These are phyloP conservation scores for Bauhinia variegata DNA, from an alignment of 306 rosid genomes.

Conservation along the genomic window DNA sequence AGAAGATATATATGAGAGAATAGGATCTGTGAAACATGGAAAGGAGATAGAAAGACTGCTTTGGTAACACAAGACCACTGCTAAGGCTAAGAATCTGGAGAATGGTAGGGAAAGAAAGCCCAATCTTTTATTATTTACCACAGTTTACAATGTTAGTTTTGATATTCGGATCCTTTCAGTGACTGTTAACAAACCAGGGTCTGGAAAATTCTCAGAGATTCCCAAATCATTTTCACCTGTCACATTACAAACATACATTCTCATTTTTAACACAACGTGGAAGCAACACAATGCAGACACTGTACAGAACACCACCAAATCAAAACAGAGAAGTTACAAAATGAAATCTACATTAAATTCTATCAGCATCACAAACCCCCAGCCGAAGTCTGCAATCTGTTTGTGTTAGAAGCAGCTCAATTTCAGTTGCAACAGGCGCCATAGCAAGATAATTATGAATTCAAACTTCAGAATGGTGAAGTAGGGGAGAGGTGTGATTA, in stretches of 20 bases:
- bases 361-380: conserved; percentile 14
- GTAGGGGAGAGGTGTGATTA: conserved; percentile 58
- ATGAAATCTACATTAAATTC: background rate
- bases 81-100: too few relatives aligned
- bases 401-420: conserved; percentile 18
- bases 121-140: too few relatives aligned
- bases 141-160: too few relatives aligned
- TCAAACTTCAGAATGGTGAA: conserved; percentile 47
- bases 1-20: too few relatives aligned
- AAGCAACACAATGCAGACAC: conserved; percentile 15
- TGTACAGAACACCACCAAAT: conserved; percentile 28
- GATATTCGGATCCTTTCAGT: too few relatives aligned
- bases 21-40: too few relatives aligned
- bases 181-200: conserved; percentile 9
- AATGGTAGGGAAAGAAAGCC: too few relatives aligned
- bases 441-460: background rate
- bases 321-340: conserved; percentile 17
- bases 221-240: background rate
- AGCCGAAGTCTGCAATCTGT: conserved; percentile 9
- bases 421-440: conserved; percentile 13
- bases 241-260: conserved; percentile 11
- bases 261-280: background rate
- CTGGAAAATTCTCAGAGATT: background rate
- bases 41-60: too few relatives aligned
- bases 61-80: too few relatives aligned